Evolutionary conservation across 768 basidiomycete species (phyloP).

Genomic region (Suillus clintonianus): DNA sequence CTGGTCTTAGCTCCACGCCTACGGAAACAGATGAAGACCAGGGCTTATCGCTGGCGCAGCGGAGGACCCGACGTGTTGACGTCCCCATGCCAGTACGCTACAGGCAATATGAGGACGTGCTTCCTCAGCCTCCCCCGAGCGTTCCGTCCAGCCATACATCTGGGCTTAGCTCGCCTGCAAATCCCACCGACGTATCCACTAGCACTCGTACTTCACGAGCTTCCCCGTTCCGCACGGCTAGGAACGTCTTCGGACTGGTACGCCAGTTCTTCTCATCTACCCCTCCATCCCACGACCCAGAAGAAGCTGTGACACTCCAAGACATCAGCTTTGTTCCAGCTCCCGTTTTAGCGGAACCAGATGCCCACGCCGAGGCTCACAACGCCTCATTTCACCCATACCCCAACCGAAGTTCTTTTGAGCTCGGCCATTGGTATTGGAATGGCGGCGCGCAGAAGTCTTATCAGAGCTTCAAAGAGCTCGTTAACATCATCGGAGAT

Average conservation of each 20-base stretch:
- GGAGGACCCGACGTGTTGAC: neutral
- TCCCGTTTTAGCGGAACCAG: neutral
- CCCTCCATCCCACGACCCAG: conserved; percentile 6
- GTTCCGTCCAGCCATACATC: neutral
- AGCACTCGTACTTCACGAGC: neutral
- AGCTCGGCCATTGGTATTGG: neutral
- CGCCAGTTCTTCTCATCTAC: neutral
- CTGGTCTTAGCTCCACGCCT: neutral
- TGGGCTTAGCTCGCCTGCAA: neutral
- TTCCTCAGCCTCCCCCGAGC: conserved; percentile 2
- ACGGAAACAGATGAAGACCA: neutral
- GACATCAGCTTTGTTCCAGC: conserved; percentile 9
- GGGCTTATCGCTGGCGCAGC: neutral
- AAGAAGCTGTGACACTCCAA: neutral
- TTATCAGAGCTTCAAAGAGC: neutral
- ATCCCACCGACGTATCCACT: neutral
- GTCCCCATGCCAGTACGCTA: neutral
- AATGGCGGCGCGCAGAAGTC: neutral
- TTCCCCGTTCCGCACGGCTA: neutral
- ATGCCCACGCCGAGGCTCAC: neutral
- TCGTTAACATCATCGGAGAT: neutral
- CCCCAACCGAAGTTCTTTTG: neutral
- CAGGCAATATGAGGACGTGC: neutral
- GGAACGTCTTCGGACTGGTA: conserved; percentile 5
- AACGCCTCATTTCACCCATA: neutral